Evolutionary conservation across 768 basidiomycete genomes (phyloP).

Genomic region (Tylopilus plumbeoviolaceoides): DNA sequence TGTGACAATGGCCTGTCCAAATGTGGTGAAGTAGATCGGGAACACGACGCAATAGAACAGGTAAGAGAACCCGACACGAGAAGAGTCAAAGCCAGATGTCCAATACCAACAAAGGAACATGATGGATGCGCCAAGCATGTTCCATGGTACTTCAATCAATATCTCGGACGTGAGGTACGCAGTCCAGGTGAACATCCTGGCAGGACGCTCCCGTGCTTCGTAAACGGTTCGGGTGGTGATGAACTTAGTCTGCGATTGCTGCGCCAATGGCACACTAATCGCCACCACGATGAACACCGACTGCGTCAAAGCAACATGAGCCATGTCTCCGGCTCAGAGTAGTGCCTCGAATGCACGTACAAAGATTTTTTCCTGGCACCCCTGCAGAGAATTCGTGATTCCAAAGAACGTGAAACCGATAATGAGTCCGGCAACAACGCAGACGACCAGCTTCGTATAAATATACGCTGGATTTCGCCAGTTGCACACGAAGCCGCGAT

Average conservation of each 20-base stretch:
- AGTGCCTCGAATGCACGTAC: not conserved
- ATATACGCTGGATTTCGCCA: not conserved
- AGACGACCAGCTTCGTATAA: not conserved
- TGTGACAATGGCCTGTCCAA: not conserved
- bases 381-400: not conserved
- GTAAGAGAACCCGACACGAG: not conserved
- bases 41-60: not conserved
- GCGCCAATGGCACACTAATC: not conserved
- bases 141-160: not conserved
- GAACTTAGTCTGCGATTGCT: not conserved
- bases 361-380: not conserved
- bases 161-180: not conserved
- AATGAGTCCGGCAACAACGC: not conserved
- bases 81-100: not conserved
- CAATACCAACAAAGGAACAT: not conserved
- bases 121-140: not conserved
- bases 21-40: not conserved
- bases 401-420: not conserved
- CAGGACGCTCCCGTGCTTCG: not conserved
- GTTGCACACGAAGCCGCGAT: not conserved
- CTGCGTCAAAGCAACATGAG: not conserved
- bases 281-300: not conserved
- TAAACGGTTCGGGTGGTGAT: not conserved
- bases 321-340: not conserved
- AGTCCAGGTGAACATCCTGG: not conserved